A percentile compares a stretch with the other conserved stretches of the same genome.
Conservation (phyloP, 148 eudicot genomes). For the Vaccinium vitisidaea region DNA sequence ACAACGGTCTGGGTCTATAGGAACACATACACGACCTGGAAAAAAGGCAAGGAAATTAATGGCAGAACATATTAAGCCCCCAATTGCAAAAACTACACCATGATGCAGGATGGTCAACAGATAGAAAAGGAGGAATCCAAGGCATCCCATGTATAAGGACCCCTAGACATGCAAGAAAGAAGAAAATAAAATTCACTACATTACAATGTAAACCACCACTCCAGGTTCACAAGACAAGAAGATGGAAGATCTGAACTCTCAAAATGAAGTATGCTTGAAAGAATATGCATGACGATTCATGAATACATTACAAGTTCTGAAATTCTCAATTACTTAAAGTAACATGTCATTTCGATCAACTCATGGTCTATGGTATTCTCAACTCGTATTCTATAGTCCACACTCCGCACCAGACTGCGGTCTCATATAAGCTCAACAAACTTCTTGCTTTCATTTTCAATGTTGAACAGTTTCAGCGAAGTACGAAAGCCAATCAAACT, state of each 20-base stretch:
- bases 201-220: background rate
- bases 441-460: background rate
- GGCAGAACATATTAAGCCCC: background rate
- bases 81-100: background rate
- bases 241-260: background rate
- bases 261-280: background rate
- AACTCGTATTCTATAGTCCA: background rate
- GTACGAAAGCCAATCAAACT: background rate
- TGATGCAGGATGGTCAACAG: background rate
- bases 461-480: background rate
- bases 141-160: background rate
- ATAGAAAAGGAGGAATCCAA: background rate
- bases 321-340: background rate
- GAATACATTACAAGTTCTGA: background rate
- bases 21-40: constrained; percentile 84
- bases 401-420: background rate
- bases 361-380: background rate
- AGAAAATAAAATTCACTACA: background rate
- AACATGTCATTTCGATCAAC: background rate
- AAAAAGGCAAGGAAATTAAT: constrained; percentile 16
- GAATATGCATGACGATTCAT: background rate
- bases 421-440: background rate
- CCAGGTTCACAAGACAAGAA: background rate
- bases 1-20: constrained; percentile 77
- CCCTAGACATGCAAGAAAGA: background rate